Conservation (phyloP, 1,284 basidiomycete genomes). For the Omphalotus olearius region DNA sequence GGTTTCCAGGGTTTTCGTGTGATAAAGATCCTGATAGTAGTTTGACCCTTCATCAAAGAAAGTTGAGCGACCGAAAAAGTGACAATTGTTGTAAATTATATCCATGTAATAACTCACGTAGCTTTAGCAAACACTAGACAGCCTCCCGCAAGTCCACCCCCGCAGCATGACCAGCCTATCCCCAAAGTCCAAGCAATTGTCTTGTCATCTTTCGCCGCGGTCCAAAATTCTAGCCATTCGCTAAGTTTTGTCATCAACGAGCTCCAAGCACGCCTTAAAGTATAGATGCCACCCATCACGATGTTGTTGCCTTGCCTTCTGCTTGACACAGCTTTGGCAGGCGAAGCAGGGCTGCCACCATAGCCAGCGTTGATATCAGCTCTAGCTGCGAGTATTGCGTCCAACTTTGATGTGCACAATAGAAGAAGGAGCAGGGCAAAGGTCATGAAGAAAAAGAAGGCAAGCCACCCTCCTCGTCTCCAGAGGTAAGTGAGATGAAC, state of each 20-base stretch:
- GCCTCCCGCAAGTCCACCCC: slow-evolving; percentile 84
- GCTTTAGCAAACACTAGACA: slow-evolving; percentile 92
- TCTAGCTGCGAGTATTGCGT: slow-evolving; percentile 63
- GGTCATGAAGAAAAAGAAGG: slow-evolving; percentile 81
- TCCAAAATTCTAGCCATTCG: slow-evolving; percentile 69
- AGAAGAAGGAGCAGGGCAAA: slow-evolving; percentile 63
- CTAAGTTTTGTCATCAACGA: slow-evolving; percentile 50
- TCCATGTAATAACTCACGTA: slow-evolving; percentile 43
- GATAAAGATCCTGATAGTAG: slow-evolving; percentile 71
- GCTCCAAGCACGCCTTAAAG: slow-evolving; percentile 31
- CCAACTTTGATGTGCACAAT: slow-evolving; percentile 61
- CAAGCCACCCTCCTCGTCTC: slow-evolving; percentile 81
- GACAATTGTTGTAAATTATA: background rate
- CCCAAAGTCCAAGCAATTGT: slow-evolving; percentile 86
- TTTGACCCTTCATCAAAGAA: slow-evolving; percentile 54
- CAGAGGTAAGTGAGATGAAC: slow-evolving; percentile 75
- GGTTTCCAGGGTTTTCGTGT: slow-evolving; percentile 77
- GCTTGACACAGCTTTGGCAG: slow-evolving; percentile 19
- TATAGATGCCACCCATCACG: slow-evolving; percentile 14
- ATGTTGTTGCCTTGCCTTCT: slow-evolving; percentile 24
- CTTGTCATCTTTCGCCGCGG: slow-evolving; percentile 74
- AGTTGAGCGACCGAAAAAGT: slow-evolving; percentile 17
- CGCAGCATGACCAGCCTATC: slow-evolving; percentile 88
- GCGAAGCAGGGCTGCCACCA: slow-evolving; percentile 3
- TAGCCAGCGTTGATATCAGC: slow-evolving; percentile 52